Evolutionary conservation across 202 grass and related monocot genomes (phyloP).

Genomic region (Digitaria exilis): DNA sequence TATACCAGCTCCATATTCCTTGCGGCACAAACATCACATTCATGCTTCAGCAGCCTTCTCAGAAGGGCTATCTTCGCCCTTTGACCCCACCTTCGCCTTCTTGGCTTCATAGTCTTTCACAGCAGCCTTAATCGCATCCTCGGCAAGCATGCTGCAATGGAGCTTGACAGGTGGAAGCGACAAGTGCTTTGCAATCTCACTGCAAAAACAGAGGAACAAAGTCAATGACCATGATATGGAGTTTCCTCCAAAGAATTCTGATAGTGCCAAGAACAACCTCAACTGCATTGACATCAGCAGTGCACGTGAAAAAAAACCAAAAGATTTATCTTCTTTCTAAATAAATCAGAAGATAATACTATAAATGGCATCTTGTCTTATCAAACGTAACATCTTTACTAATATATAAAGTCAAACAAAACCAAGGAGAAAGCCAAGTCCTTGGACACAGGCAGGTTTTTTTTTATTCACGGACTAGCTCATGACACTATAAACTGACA

Average conservation of each 20-base stretch:
- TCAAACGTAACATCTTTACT: neutral
- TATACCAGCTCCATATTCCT: neutral
- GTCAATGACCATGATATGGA: neutral
- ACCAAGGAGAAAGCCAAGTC: neutral
- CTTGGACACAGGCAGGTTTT: neutral
- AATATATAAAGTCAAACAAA: neutral
- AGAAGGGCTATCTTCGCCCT: constrained; percentile 17
- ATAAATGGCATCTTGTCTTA: neutral
- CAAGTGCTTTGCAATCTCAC: constrained; percentile 95
- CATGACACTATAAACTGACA: neutral
- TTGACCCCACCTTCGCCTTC: constrained; percentile 47
- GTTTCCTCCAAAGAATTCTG: neutral
- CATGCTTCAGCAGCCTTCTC: constrained; percentile 52
- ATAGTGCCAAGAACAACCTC: neutral
- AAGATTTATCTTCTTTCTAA: neutral
- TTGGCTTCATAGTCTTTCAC: constrained; percentile 96
- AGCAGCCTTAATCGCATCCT: constrained; percentile 96
- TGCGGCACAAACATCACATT: neutral
- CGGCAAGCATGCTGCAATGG: constrained; percentile 96
- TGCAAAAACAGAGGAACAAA: constrained; percentile 38
- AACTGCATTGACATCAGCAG: neutral
- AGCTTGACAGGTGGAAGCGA: constrained; percentile 98
- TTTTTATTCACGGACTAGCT: neutral
- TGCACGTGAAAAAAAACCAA: neutral
- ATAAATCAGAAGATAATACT: neutral